Evolutionary conservation across 202 grass and related monocot genomes (phyloP).

Genomic region (Setaria viridis): DNA sequence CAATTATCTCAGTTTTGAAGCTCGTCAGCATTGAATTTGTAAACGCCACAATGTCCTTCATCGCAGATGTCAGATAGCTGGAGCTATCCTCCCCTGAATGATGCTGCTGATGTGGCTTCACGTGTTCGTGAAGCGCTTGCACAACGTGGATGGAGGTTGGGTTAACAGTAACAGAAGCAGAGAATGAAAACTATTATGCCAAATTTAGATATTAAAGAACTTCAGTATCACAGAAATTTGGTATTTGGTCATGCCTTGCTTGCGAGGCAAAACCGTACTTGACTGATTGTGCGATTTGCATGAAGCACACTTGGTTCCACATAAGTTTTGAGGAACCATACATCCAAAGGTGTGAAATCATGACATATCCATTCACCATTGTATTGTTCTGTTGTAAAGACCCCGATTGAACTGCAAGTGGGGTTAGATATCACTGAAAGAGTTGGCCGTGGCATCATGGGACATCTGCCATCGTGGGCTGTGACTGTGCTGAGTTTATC

Average conservation of each 20-base stretch:
- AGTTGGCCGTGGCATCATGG: not conserved
- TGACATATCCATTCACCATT: not conserved
- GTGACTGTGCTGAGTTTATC: conserved; percentile 47
- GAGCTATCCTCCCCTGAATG: conserved; percentile 94
- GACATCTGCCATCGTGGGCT: conserved; percentile 22
- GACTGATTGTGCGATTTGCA: not conserved
- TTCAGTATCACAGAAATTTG: not conserved
- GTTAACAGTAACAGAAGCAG: conserved; percentile 38
- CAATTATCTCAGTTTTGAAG: not conserved
- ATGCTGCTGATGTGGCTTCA: conserved; percentile 62
- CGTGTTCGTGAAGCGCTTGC: conserved; percentile 63
- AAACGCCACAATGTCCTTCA: not conserved
- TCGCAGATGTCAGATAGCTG: conserved; percentile 86
- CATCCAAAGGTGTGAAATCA: not conserved
- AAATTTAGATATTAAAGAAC: not conserved
- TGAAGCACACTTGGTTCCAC: not conserved
- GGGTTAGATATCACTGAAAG: not conserved
- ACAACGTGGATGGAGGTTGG: conserved; percentile 73
- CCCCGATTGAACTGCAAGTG: not conserved
- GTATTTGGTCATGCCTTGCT: not conserved
- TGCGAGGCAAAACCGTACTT: not conserved
- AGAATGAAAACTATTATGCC: conserved; percentile 4
- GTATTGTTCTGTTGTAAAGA: conserved; percentile 21
- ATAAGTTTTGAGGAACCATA: conserved; percentile 14
- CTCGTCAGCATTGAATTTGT: not conserved